These are phyloP conservation scores for Phyllosticta paracitricarpa DNA, from an alignment of 2,329 filamentous ascomycete species.

Conservation along the genomic window DNA sequence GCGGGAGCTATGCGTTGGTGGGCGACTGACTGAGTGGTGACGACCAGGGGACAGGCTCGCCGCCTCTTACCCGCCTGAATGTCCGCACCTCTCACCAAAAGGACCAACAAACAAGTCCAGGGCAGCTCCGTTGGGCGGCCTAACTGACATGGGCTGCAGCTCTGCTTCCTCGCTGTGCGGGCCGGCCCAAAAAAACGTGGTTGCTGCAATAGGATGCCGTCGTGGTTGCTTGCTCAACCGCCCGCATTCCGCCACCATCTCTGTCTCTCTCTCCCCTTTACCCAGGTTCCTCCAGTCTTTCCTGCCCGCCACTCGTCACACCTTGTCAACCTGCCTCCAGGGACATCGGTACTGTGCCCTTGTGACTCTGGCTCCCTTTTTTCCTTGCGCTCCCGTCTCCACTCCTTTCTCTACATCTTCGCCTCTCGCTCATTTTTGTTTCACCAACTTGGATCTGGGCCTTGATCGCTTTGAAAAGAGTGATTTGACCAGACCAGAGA, in stretches of 20 bases:
- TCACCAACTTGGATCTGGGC: background rate
- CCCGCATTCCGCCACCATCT: background rate
- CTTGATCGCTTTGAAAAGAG: background rate
- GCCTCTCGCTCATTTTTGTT: background rate
- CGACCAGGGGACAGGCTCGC: background rate
- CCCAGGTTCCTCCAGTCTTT: background rate
- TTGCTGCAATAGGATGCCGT: background rate
- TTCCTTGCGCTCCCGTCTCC: background rate
- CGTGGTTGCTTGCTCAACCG: background rate
- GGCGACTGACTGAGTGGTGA: background rate
- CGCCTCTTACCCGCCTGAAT: background rate
- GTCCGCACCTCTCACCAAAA: background rate
- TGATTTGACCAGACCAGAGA: background rate
- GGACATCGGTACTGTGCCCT: background rate
- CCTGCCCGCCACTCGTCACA: background rate
- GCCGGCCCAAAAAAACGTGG: background rate
- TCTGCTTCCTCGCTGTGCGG: background rate
- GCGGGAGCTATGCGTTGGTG: background rate
- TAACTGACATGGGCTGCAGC: background rate
- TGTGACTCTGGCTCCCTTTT: background rate
- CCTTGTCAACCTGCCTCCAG: background rate
- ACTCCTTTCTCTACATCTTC: background rate
- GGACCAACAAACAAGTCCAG: background rate
- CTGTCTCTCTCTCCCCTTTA: background rate
- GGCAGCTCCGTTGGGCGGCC: background rate